phyloP scores from a whole-genome alignment of 164 flowering plant genomes.

The Akebia trifoliata region DNA sequence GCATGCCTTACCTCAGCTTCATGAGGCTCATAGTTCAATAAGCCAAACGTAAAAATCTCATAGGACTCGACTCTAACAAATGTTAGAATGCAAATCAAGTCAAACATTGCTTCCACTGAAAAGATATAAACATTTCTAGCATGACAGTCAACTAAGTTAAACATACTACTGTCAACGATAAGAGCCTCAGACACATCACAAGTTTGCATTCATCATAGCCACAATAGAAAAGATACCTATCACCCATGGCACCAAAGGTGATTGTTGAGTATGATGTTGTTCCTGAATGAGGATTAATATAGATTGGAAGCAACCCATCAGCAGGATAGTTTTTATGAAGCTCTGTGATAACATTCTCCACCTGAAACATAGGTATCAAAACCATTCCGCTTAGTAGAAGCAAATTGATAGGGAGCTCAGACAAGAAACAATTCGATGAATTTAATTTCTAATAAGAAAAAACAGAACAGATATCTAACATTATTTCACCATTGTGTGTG shows the following conservation, averaged over 20 bases:
- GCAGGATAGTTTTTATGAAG: constrained; percentile 67
- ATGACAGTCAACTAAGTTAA: neutral
- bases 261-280: constrained; percentile 56
- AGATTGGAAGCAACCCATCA: constrained; percentile 95
- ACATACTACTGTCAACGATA: neutral
- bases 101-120: neutral
- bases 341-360: constrained; percentile 63
- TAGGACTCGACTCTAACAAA: too few relatives aligned
- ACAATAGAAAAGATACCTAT: constrained; percentile 50
- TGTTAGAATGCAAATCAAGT: neutral
- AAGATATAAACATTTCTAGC: neutral
- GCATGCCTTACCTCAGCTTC: too few relatives aligned
- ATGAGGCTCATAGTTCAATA: too few relatives aligned
- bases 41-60: too few relatives aligned
- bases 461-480: too few relatives aligned
- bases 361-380: constrained; percentile 41
- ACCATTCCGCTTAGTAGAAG: neutral
- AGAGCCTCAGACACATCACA: neutral
- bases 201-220: neutral
- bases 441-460: neutral
- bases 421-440: neutral
- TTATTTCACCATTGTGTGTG: too few relatives aligned
- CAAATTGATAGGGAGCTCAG: neutral
- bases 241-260: constrained; percentile 99
- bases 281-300: constrained; percentile 70